Conservation (phyloP, 176 grass and related monocot species). For the Metroxylon sagu region DNA sequence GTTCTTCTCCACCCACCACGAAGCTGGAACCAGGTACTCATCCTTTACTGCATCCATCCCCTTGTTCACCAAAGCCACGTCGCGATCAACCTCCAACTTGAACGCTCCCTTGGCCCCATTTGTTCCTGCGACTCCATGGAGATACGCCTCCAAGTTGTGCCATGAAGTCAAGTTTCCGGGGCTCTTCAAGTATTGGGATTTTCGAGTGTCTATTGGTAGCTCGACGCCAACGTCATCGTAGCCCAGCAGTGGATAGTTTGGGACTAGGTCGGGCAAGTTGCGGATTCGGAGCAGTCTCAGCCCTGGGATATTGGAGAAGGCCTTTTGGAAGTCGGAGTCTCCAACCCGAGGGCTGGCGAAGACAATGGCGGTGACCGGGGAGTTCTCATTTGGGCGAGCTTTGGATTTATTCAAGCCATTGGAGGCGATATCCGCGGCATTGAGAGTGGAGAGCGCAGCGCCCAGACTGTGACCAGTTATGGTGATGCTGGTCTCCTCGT, state of each 20-base stretch:
- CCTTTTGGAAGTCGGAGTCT: slow-evolving; percentile 44
- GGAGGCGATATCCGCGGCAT: slow-evolving; percentile 48
- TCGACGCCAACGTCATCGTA: slow-evolving; percentile 64
- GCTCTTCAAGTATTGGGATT: slow-evolving; percentile 53
- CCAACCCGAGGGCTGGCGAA: slow-evolving; percentile 77
- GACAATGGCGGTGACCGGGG: slow-evolving; percentile 45
- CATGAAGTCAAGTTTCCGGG: slow-evolving; percentile 27
- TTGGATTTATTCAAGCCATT: slow-evolving; percentile 36
- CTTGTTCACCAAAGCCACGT: slow-evolving; percentile 80
- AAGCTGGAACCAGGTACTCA: slow-evolving; percentile 47
- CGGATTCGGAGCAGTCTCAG: slow-evolving; percentile 51
- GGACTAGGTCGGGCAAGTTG: slow-evolving; percentile 58
- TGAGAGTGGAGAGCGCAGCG: slow-evolving; percentile 69
- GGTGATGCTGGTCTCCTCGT: slow-evolving; percentile 73
- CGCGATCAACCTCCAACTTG: slow-evolving; percentile 44
- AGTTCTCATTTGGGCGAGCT: neutral
- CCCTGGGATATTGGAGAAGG: slow-evolving; percentile 25
- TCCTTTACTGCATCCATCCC: slow-evolving; percentile 49
- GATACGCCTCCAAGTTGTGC: slow-evolving; percentile 76
- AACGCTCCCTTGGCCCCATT: slow-evolving; percentile 45
- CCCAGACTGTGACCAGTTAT: slow-evolving; percentile 92
- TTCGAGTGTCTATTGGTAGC: slow-evolving; percentile 53
- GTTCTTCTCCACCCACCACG: slow-evolving; percentile 59
- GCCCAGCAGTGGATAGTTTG: slow-evolving; percentile 44
- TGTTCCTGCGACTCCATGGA: slow-evolving; percentile 69